Percentiles rank a stretch among this genome's conserved stretches.
Evolutionary conservation across 345 rosid genomes (phyloP).

Genomic region (Alliaria petiolata): DNA sequence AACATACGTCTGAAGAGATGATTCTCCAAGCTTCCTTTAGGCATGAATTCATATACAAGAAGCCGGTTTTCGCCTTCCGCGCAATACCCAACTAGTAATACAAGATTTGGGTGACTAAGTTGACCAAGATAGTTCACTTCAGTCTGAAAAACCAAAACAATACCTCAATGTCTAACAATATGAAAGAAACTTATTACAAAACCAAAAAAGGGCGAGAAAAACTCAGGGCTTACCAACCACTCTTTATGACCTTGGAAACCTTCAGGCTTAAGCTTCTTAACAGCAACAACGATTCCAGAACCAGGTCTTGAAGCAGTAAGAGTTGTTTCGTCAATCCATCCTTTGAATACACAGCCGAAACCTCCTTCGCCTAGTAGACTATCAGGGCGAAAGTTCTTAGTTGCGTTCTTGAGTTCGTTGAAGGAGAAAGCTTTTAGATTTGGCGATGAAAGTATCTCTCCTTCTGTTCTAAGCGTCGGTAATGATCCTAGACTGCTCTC

Average conservation of each 20-base stretch:
- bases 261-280: conserved; percentile 90
- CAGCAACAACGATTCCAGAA: conserved; percentile 90
- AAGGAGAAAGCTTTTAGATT: conserved; percentile 73
- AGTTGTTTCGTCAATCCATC: conserved; percentile 79
- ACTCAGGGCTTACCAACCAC: conserved; percentile 78
- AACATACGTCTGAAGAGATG: conserved; percentile 49
- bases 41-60: conserved; percentile 92
- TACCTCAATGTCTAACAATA: background rate
- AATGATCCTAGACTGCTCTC: conserved; percentile 49
- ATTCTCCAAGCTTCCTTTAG: conserved; percentile 96
- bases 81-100: conserved; percentile 81
- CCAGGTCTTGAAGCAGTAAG: conserved; percentile 67
- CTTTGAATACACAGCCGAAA: conserved; percentile 87
- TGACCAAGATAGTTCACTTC: conserved; percentile 95
- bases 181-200: background rate
- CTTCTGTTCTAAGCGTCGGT: conserved; percentile 72
- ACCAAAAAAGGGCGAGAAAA: conserved; percentile 32
- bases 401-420: conserved; percentile 77
- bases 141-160: conserved; percentile 50
- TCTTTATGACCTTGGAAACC: conserved; percentile 99
- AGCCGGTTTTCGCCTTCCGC: conserved; percentile 78
- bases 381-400: conserved; percentile 84
- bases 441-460: conserved; percentile 85
- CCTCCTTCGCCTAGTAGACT: conserved; percentile 96
- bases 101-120: conserved; percentile 87